phyloP scores from a whole-genome alignment of 2,329 filamentous ascomycete genomes.

The Neonectria magnoliae region DNA sequence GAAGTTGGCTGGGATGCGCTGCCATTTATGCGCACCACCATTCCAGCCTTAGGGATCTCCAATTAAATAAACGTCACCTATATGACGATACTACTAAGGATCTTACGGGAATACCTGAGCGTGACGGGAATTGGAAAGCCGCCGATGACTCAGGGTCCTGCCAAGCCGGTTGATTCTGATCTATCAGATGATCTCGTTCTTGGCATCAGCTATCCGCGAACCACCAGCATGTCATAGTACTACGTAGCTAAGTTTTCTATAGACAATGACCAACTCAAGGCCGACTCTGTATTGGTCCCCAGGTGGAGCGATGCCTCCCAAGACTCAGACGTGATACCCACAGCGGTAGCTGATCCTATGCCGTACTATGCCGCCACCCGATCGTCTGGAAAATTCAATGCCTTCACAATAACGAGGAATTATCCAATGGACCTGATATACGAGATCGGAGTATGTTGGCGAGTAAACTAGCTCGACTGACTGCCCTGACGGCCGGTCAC shows the following conservation, averaged over 20 bases:
- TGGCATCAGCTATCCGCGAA: conserved; percentile 29
- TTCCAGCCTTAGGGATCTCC: neutral
- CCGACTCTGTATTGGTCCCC: neutral
- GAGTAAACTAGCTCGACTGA: neutral
- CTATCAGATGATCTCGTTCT: conserved; percentile 27
- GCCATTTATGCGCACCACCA: neutral
- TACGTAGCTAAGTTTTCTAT: neutral
- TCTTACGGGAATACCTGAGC: neutral
- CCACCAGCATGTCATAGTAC: neutral
- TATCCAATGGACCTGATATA: neutral
- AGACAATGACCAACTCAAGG: too few species aligned
- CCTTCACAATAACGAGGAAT: neutral
- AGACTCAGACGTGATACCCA: neutral
- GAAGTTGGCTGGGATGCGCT: neutral
- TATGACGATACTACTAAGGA: conserved; percentile 3
- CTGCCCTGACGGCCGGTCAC: neutral
- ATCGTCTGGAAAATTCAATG: neutral
- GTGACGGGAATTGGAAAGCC: neutral
- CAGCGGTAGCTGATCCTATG: neutral
- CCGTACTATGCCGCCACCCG: too few species aligned
- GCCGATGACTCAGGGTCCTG: neutral
- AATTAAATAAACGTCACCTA: conserved; percentile 15
- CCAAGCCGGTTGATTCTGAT: conserved; percentile 22
- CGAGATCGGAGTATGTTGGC: neutral
- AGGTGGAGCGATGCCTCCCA: neutral